phyloP scores from a whole-genome alignment of 495 filamentous ascomycete species.

The Neohortaea acidophila region DNA sequence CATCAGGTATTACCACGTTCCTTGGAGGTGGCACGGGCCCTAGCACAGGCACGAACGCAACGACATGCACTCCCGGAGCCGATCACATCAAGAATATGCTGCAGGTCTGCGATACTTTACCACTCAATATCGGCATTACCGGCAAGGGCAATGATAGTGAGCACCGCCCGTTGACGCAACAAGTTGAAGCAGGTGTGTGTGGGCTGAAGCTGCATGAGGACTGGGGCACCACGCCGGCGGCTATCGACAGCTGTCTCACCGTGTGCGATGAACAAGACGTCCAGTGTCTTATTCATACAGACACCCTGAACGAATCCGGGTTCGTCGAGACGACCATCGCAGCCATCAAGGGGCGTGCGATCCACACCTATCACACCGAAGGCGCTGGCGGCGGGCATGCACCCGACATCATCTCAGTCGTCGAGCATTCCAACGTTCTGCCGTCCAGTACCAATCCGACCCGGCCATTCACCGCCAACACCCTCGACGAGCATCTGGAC shows the following conservation, averaged over 20 bases:
- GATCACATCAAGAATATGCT: constrained; percentile 85
- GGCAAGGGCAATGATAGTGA: constrained; percentile 89
- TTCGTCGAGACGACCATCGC: constrained; percentile 88
- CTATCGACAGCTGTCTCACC: constrained; percentile 76
- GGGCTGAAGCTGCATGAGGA: constrained; percentile 96
- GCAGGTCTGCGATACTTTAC: constrained; percentile 73
- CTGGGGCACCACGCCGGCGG: constrained; percentile 86
- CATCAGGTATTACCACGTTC: constrained; percentile 83
- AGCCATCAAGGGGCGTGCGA: constrained; percentile 77
- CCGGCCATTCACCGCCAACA: constrained; percentile 81
- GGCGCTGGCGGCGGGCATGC: constrained; percentile 93
- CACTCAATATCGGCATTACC: constrained; percentile 84
- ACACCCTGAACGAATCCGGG: constrained; percentile 93
- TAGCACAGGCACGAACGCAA: constrained; percentile 86
- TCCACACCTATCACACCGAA: constrained; percentile 98
- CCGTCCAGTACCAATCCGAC: constrained; percentile 91
- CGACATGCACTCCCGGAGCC: constrained; percentile 82
- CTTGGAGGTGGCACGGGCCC: constrained; percentile 91
- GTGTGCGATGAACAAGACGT: constrained; percentile 87
- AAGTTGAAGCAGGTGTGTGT: constrained; percentile 68
- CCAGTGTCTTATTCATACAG: constrained; percentile 93
- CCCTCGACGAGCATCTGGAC: constrained; percentile 90
- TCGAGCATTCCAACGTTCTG: constrained; percentile 82
- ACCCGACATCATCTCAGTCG: constrained; percentile 90
- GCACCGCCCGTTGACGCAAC: constrained; percentile 57